Base-by-base conservation (phyloP, 306 rosid species). In the Morella rubra region DNA sequence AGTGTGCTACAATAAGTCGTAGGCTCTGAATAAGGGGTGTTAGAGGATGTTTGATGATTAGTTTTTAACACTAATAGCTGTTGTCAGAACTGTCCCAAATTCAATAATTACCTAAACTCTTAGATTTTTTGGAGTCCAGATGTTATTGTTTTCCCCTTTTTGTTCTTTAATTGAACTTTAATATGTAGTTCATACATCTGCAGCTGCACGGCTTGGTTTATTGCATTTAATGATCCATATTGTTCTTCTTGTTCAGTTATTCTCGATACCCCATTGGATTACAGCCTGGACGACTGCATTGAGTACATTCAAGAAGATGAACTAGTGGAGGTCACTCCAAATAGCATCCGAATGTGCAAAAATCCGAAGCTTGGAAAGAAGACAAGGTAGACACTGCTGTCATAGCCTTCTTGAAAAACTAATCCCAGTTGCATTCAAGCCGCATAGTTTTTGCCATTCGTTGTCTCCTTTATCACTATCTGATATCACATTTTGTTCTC, bases 281-380 rank as follows among this genome's bases (percentile, higher is more conserved):
- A 86, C 77, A 95, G 98, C 87, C 83, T 92, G 78, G 98, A 92
- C 67, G 98, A 95, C 83, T 92, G 98, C 88, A 95, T 95, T 42
- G 98, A 95, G 81, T 95, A 95, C 95, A 92, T 95, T 71, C 97
- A 92, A 88, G 97, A 95, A 88, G 99, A 95, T 75, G 99, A 95
- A 81, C 83, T 88, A 22, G 99, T 92, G 8, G 99, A 92, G 83
- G 96, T 90, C 78, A 92, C 97, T 68, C 99, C 97, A 0, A 55
- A 41, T 40, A 86, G 90, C 72, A 92, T 95, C 76, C 87, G 97
- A 72, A 95, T 95, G 93, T 84, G 90, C 90, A 95, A 95, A 83
- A 95, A 92, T 83, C 93, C 97, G 0, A 95, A 88, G 85, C 6
- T 90, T n/a, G 12, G 87, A 27, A 91, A 86, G 91, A 95, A 90